Evolutionary conservation across 176 grass and related monocot genomes (phyloP).

Genomic region (Avena atlantica): DNA sequence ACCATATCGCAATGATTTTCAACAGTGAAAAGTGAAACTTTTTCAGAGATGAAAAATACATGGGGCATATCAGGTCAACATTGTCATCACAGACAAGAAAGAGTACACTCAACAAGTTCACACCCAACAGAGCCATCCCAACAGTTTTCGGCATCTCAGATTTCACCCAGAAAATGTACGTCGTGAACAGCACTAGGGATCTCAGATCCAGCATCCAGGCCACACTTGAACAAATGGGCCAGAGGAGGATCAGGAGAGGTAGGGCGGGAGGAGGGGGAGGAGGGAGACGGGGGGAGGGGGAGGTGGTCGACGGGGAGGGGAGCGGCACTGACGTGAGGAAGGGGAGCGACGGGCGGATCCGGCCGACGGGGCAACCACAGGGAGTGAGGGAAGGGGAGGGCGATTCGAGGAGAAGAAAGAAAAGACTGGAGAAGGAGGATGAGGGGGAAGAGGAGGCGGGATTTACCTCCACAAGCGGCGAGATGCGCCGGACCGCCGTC

Average conservation of each 20-base stretch:
- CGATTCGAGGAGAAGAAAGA: too few relatives aligned
- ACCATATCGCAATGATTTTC: not conserved
- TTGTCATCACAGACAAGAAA: not conserved
- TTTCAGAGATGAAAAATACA: not conserved
- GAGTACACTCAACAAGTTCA: not conserved
- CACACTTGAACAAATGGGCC: not conserved
- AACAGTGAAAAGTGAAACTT: not conserved
- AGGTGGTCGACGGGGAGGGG: not conserved
- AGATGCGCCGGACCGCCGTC: not conserved
- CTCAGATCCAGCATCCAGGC: slow-evolving; percentile 12
- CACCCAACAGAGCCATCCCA: not conserved
- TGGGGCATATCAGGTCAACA: not conserved
- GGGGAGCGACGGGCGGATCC: not conserved
- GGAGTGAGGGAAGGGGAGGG: not conserved
- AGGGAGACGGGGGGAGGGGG: not conserved
- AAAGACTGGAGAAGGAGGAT: not conserved
- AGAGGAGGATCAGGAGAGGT: not conserved
- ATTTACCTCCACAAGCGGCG: not conserved
- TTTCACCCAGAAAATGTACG: not conserved
- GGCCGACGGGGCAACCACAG: not conserved
- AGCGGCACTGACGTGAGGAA: not conserved
- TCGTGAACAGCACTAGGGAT: not conserved
- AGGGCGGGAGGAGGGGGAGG: not conserved
- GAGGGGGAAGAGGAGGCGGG: not conserved
- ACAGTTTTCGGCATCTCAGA: not conserved